These are phyloP conservation scores for Gloeostereum incarnatum DNA, from an alignment of 768 basidiomycete species.

Conservation along the genomic window DNA sequence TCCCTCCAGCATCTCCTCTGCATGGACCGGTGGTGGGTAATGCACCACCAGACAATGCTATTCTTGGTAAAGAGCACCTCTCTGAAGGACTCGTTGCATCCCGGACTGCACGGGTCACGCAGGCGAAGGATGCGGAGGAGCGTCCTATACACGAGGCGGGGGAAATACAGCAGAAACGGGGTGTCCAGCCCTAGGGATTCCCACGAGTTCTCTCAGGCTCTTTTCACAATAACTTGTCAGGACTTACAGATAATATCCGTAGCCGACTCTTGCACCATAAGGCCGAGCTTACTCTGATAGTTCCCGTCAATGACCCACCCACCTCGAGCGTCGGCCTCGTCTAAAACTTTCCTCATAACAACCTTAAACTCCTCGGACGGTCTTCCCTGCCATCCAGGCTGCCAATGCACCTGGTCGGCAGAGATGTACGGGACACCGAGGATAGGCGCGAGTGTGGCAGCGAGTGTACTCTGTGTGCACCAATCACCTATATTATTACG, in stretches of 20 bases:
- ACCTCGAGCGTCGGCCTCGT: conserved; percentile 28
- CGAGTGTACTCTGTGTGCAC: conserved; percentile 25
- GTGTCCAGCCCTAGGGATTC: conserved; percentile 56
- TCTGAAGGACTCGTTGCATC: conserved; percentile 32
- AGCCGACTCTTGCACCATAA: conserved; percentile 23
- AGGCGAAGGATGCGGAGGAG: conserved; percentile 30
- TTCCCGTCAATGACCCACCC: conserved; percentile 53
- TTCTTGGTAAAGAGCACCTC: conserved; percentile 37
- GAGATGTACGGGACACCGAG: conserved; percentile 25
- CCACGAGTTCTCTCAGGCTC: neutral
- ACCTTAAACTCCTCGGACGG: conserved; percentile 12
- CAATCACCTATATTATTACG: neutral
- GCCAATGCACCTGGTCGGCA: conserved; percentile 27
- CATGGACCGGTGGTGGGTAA: conserved; percentile 26
- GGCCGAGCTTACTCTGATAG: conserved; percentile 20
- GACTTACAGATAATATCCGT: conserved; percentile 47
- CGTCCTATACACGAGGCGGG: conserved; percentile 46
- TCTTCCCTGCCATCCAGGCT: conserved; percentile 22
- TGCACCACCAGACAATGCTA: conserved; percentile 44
- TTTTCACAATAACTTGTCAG: too few relatives aligned
- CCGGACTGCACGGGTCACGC: conserved; percentile 31
- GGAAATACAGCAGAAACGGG: conserved; percentile 52
- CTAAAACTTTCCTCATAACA: conserved; percentile 1
- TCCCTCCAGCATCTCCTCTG: conserved; percentile 16
- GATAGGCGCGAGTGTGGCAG: conserved; percentile 21